These are phyloP conservation scores for Gnomoniopsis sp. DNA, from an alignment of 2,329 filamentous ascomycete species.

Conservation along the genomic window DNA sequence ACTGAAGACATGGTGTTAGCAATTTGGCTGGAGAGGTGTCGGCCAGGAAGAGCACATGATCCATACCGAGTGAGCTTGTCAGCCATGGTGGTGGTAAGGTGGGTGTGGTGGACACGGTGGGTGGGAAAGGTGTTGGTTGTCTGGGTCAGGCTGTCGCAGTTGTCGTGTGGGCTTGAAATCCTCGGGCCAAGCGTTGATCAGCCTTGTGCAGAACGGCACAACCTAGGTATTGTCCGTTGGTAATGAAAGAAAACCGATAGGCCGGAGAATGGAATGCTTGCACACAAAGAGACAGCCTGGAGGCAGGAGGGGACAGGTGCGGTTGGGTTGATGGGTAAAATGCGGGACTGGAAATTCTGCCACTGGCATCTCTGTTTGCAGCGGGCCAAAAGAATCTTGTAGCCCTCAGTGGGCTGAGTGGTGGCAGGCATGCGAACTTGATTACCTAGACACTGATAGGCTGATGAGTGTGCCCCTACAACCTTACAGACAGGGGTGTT, in stretches of 20 bases:
- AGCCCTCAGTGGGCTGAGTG: too few relatives aligned
- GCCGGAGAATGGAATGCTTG: not conserved
- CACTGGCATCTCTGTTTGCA: too few relatives aligned
- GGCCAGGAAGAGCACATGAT: not conserved
- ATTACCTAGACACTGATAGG: too few relatives aligned
- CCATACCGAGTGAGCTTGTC: slow-evolving; percentile 89
- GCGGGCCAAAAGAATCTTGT: too few relatives aligned
- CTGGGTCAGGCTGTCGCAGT: not conserved
- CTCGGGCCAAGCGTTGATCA: not conserved
- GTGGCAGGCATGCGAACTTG: too few relatives aligned
- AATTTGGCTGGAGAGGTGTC: slow-evolving; percentile 17
- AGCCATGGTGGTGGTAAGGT: slow-evolving; percentile 56
- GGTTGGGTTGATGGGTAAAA: not conserved
- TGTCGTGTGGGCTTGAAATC: not conserved
- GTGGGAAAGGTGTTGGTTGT: slow-evolving; percentile 6
- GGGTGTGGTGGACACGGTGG: slow-evolving; percentile 11
- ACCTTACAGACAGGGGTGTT: too few relatives aligned
- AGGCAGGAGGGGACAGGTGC: not conserved
- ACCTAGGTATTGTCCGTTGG: not conserved
- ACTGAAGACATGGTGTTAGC: slow-evolving; percentile 48
- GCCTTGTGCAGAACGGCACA: not conserved
- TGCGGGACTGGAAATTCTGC: not conserved
- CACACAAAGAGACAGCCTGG: not conserved
- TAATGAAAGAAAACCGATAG: slow-evolving; percentile 7
- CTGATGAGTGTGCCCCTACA: too few relatives aligned